Percentiles rank a stretch among this genome's conserved stretches.
Conservation (phyloP, 163 green algal genomes). For the Scenedesmus sp. region DNA sequence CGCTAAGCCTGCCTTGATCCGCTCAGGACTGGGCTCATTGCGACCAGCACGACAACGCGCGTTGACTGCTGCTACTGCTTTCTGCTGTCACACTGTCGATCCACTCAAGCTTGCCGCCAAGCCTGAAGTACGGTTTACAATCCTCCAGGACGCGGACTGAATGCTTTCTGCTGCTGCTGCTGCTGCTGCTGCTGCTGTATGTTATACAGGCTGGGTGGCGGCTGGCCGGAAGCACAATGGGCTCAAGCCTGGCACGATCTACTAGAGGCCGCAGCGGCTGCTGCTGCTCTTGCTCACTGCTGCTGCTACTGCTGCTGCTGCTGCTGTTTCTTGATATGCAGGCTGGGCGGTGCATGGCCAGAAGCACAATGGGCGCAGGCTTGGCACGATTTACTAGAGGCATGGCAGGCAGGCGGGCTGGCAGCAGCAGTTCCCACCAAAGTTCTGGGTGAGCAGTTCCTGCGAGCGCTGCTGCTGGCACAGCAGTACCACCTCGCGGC, state of each 20-base stretch:
- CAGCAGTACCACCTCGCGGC: conserved; percentile 42
- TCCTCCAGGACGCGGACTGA: neutral
- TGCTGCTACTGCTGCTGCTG: neutral
- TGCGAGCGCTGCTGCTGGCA: conserved; percentile 47
- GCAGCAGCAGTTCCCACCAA: conserved; percentile 13
- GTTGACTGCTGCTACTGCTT: too few species aligned
- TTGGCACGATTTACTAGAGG: conserved; percentile 44
- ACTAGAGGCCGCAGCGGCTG: neutral
- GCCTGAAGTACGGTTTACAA: too few species aligned
- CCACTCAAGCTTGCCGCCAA: too few species aligned
- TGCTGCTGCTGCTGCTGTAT: neutral
- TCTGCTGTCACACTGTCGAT: too few species aligned
- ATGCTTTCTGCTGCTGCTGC: neutral
- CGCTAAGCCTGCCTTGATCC: too few species aligned
- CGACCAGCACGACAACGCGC: too few species aligned
- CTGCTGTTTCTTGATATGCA: neutral
- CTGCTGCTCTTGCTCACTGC: neutral
- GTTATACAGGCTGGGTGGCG: conserved; percentile 3
- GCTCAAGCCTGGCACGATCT: conserved; percentile 41
- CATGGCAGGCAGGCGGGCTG: conserved; percentile 28
- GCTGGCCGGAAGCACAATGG: conserved; percentile 38
- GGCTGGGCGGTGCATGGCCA: conserved; percentile 19
- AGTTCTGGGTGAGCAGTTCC: conserved; percentile 16
- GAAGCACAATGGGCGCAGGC: conserved; percentile 47
- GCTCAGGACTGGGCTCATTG: too few species aligned